A percentile compares a stretch with the other conserved stretches of the same genome.
These are phyloP conservation scores for Leptographium wingfieldii DNA, from an alignment of 2,329 filamentous ascomycete genomes.

Conservation along the genomic window DNA sequence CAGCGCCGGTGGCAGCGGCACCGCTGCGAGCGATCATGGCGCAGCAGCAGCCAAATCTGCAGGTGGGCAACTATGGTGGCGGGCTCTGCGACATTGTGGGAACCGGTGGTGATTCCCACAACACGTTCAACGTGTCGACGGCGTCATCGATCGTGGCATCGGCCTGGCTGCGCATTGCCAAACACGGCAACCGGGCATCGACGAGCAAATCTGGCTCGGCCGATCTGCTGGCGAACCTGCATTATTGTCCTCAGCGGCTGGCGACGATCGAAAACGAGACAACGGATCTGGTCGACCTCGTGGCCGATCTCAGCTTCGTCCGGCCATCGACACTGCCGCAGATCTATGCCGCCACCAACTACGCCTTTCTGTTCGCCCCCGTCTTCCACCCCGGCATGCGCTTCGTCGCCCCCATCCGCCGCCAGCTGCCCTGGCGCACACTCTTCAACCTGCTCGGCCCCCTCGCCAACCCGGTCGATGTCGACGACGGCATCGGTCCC, in stretches of 20 bases:
- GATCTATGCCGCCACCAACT: slow-evolving; percentile 73
- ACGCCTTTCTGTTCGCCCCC: slow-evolving; percentile 90
- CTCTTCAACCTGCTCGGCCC: slow-evolving; percentile 97
- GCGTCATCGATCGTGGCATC: slow-evolving; percentile 87
- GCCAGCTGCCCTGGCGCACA: slow-evolving; percentile 82
- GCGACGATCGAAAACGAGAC: slow-evolving; percentile 27
- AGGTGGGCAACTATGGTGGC: slow-evolving; percentile 65
- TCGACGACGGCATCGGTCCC: slow-evolving; percentile 18
- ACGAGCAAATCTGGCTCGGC: slow-evolving; percentile 94
- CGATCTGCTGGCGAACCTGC: slow-evolving; percentile 69
- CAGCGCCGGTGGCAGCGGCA: slow-evolving; percentile 55
- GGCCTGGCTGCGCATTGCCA: slow-evolving; percentile 71
- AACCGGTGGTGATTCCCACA: slow-evolving; percentile 89
- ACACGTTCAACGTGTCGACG: slow-evolving; percentile 97
- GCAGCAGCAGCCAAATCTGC: slow-evolving; percentile 31
- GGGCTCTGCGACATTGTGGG: slow-evolving; percentile 94
- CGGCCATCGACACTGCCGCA: slow-evolving; percentile 55
- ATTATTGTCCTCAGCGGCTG: slow-evolving; percentile 13
- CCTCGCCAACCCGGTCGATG: slow-evolving; percentile 79
- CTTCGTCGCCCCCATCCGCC: slow-evolving; percentile 73
- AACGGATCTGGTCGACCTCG: slow-evolving; percentile 33
- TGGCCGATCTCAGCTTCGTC: slow-evolving; percentile 64
- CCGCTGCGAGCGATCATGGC: slow-evolving; percentile 48
- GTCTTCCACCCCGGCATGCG: slow-evolving; percentile 95
- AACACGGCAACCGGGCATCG: slow-evolving; percentile 92